Base-by-base conservation (phyloP, 208 protist species). In the Trypanosoma congolense region DNA sequence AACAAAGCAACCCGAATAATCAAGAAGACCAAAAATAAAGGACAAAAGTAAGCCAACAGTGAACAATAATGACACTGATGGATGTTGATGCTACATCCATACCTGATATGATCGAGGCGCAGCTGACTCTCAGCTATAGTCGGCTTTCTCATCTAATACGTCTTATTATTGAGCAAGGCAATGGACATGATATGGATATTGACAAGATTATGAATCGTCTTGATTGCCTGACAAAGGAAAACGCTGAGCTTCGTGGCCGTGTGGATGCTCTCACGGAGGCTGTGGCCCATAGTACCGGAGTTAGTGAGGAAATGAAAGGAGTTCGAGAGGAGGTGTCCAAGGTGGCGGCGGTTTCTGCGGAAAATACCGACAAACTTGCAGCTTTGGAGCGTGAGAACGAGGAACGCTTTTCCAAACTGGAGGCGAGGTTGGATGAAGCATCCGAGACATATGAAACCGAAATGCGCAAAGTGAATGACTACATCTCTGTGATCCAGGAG, bases 21-120 rank as follows among this genome's bases (percentile, higher is more conserved):
- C n/a, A n/a, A n/a, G n/a, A n/a, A n/a, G n/a, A n/a, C n/a, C n/a
- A n/a, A n/a, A n/a, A n/a, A n/a, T n/a, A n/a, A n/a, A n/a, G n/a
- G n/a, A n/a, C n/a, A n/a, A n/a, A n/a, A n/a, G n/a, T n/a, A n/a
- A n/a, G n/a, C n/a, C n/a, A n/a, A n/a, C n/a, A n/a, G n/a, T n/a
- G n/a, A n/a, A n/a, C n/a, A 45, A 29, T n/a, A 8, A 93, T 93
- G 86, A 70, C 86, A 3, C 55, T 63, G 19, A 74, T 89, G 12
- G 82, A 88, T 12, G 48, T 87, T 16, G 87, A 93, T 70, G 62
- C 88, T 28, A 51, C 66, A 3, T 68, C 62, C 41, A 82, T 93
- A 29, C 87, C 87, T 9, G 87, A 93, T 62, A 91, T 93, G 63
- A 93, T 93, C 52, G 87, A 93, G 73, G 87, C 87, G 38, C 87